phyloP scores from a whole-genome alignment of 306 rosid species.

The Boehmeria nivea region DNA sequence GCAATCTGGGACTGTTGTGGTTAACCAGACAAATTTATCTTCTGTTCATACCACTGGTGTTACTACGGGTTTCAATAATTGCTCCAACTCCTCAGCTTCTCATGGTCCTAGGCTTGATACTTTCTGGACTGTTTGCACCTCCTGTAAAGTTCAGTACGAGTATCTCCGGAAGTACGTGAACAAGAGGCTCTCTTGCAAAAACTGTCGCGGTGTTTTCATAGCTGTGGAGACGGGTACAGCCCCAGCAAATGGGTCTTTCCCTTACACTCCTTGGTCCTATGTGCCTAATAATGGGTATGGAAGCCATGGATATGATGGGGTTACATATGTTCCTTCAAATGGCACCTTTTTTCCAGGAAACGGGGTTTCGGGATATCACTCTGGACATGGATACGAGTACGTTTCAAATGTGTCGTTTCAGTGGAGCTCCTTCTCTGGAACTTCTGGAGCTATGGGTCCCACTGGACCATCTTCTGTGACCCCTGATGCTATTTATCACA shows the following conservation, averaged over 20 bases:
- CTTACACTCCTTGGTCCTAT: conserved; percentile 76
- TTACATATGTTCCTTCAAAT: conserved; percentile 63
- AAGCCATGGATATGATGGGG: conserved; percentile 71
- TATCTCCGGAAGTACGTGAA: conserved; percentile 96
- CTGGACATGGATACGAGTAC: conserved; percentile 65
- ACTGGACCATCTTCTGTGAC: conserved; percentile 62
- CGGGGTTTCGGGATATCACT: conserved; percentile 61
- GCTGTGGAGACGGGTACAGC: conserved; percentile 91
- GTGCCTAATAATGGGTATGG: conserved; percentile 71
- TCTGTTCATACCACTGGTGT: conserved; percentile 53
- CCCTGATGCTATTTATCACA: conserved; percentile 45
- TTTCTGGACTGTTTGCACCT: conserved; percentile 97
- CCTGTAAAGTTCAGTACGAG: conserved; percentile 97
- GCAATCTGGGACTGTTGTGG: conserved; percentile 34
- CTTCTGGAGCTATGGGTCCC: conserved; percentile 49
- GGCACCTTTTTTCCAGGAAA: conserved; percentile 55
- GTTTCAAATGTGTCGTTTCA: conserved; percentile 78
- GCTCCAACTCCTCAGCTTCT: conserved; percentile 45
- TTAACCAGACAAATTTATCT: conserved; percentile 54
- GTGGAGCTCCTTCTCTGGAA: conserved; percentile 49
- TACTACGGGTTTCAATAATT: too few relatives aligned
- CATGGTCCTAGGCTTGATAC: conserved; percentile 65
- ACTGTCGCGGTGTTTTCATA: conserved; percentile 81
- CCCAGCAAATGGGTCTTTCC: conserved; percentile 92
- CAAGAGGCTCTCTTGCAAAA: conserved; percentile 93